phyloP scores from a whole-genome alignment of 768 basidiomycete genomes.

The Suillus luteus region DNA sequence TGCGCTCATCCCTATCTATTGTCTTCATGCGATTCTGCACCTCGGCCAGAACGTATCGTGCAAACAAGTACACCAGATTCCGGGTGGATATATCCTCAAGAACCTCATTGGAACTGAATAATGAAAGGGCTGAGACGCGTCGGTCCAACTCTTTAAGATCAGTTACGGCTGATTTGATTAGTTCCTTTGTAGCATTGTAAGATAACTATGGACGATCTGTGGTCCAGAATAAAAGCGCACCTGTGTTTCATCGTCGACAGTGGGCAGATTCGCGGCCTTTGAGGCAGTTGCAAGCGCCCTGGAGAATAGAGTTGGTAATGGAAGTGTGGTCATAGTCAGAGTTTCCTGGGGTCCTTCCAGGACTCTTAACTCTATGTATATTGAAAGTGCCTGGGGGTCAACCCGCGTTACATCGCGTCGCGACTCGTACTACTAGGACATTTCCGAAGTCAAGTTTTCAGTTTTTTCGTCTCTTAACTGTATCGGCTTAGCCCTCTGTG shows the following conservation, averaged over 20 bases:
- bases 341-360: slow-evolving; percentile 12
- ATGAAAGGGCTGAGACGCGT: slow-evolving; percentile 58
- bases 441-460: neutral
- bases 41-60: slow-evolving; percentile 69
- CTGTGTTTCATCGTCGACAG: slow-evolving; percentile 48
- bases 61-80: slow-evolving; percentile 74
- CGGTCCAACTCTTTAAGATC: slow-evolving; percentile 57
- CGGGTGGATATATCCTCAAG: slow-evolving; percentile 80
- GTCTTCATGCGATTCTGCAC: slow-evolving; percentile 61
- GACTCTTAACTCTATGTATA: neutral
- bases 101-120: slow-evolving; percentile 85
- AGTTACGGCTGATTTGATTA: slow-evolving; percentile 53
- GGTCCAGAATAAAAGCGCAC: slow-evolving; percentile 23
- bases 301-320: slow-evolving; percentile 42
- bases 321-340: slow-evolving; percentile 22
- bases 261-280: slow-evolving; percentile 42
- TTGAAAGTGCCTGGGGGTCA: slow-evolving; percentile 11
- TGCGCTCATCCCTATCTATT: slow-evolving; percentile 56
- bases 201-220: neutral
- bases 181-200: slow-evolving; percentile 45
- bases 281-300: slow-evolving; percentile 41
- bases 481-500: neutral
- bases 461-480: neutral
- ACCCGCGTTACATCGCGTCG: slow-evolving; percentile 16
- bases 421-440: too few species aligned